Evolutionary conservation across 2,329 filamentous ascomycete genomes (phyloP), one percentile per base, ranked within the genome.

Genomic region (Neurospora crassa): DNA sequence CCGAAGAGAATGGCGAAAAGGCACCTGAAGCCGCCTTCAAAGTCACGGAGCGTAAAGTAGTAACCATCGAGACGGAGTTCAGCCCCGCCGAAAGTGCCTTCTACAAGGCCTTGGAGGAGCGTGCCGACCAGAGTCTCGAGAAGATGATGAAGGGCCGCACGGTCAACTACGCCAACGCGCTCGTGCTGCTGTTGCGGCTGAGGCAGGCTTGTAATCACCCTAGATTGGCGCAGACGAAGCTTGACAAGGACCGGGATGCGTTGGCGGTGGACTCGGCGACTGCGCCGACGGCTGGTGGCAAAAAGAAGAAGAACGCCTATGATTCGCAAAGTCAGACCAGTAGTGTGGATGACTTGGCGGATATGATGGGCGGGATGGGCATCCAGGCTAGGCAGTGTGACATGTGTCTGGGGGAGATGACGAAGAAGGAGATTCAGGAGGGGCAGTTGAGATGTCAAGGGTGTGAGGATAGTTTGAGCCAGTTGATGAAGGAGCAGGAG

Each of bases 131-230:
- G 78, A 94, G 92, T 76, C 87, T 99, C 69, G 90, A 96, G 77
- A 88, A 90, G 79, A 96, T 98, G 91, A 94, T 97, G 90, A 89
- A 88, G 69, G 90, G 89, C 7, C 89, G 92, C 78, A 84, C 73
- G 8, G 74, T 94, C 70, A 96, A 94, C 82, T 98, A 98, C 79
- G 95, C 96, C 72, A 96, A 94, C 76, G 96, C 96, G 20, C 88
- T 99, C 78, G 94, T 97, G 14, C 84, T 99, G 73, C 87, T 99
- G n/a, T 84, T 99, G 71, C 90, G 96, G 47, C 84, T 99, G 72
- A 88, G 96, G 72, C 96, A 99, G 80, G 92, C 94, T 24, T 99
- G 96, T 80, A 97, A 99, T 78, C 96, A 99, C 79, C 94, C 94
- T 0, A 91, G 93, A 75, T 85, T 99, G 67, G 91, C 97, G 14